phyloP scores from a whole-genome alignment of 2,329 filamentous ascomycete species.

The Pseudogymnoascus destructans region DNA sequence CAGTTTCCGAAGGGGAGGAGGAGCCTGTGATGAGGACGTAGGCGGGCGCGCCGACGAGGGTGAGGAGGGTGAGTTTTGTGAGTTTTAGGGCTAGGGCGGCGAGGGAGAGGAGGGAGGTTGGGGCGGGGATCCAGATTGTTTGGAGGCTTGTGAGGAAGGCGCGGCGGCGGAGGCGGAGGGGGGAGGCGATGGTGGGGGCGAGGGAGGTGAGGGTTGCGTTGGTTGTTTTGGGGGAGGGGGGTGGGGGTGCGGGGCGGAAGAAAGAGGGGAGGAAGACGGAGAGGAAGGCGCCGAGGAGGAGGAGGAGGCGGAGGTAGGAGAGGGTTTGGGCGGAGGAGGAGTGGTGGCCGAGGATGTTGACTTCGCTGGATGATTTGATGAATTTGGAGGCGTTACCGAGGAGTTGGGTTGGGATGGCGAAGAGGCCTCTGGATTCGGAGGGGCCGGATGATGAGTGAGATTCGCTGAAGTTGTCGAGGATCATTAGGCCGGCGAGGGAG shows the following conservation, averaged over 20 bases:
- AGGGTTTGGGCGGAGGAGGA: conserved; percentile 33
- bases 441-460: conserved; percentile 40
- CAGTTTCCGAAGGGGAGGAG: conserved; percentile 73
- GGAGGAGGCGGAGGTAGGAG: conserved; percentile 38
- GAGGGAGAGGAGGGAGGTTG: conserved; percentile 76
- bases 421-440: conserved; percentile 51
- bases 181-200: conserved; percentile 62
- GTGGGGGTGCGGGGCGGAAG: conserved; percentile 27
- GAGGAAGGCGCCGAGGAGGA: conserved; percentile 40
- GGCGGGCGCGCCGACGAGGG: conserved; percentile 59
- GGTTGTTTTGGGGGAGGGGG: conserved; percentile 37
- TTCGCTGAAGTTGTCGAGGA: conserved; percentile 66
- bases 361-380: conserved; percentile 29
- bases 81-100: conserved; percentile 70
- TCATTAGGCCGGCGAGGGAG: conserved; percentile 82
- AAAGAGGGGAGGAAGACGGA: conserved; percentile 44
- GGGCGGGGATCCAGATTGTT: conserved; percentile 79
- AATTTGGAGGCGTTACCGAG: conserved; percentile 36
- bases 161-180: conserved; percentile 72
- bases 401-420: conserved; percentile 48
- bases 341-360: conserved; percentile 43
- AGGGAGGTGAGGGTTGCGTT: conserved; percentile 33
- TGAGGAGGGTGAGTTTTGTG: conserved; percentile 66
- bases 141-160: conserved; percentile 91
- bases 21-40: conserved; percentile 71